Evolutionary conservation across 2,329 filamentous ascomycete genomes (phyloP).

Genomic region (Ceratocystis smalleyi): DNA sequence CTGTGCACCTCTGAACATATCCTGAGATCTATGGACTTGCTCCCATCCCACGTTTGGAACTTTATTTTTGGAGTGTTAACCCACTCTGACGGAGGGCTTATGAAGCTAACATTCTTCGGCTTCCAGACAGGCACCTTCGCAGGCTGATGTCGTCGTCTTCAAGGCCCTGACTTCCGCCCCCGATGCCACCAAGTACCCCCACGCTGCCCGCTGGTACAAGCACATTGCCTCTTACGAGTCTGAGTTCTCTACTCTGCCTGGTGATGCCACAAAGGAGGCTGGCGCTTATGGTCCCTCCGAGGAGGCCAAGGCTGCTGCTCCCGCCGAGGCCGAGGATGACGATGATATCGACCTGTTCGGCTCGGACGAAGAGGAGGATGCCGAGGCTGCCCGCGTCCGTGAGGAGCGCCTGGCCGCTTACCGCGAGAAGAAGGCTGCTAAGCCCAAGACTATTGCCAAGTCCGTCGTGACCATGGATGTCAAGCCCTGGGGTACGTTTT

Average conservation of each 20-base stretch:
- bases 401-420: slow-evolving; percentile 87
- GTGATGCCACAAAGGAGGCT: slow-evolving; percentile 78
- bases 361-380: slow-evolving; percentile 85
- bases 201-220: slow-evolving; percentile 97
- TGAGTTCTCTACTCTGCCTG: slow-evolving; percentile 80
- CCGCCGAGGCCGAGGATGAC: slow-evolving; percentile 57
- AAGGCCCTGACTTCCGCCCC: slow-evolving; percentile 70
- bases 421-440: slow-evolving; percentile 90
- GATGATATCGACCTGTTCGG: slow-evolving; percentile 85
- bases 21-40: neutral
- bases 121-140: slow-evolving; percentile 49
- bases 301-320: slow-evolving; percentile 68
- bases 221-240: slow-evolving; percentile 87
- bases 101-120: slow-evolving; percentile 13
- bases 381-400: slow-evolving; percentile 66
- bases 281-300: slow-evolving; percentile 73
- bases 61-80: neutral
- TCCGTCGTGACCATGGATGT: slow-evolving; percentile 90
- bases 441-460: slow-evolving; percentile 86
- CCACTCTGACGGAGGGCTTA: neutral
- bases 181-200: slow-evolving; percentile 66
- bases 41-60: neutral
- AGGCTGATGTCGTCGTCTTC: slow-evolving; percentile 93
- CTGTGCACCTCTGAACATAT: slow-evolving; percentile 55
- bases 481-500: slow-evolving; percentile 91